Conservation (phyloP, 2,329 filamentous ascomycete genomes). For the Ilyonectria mors-panacis region DNA sequence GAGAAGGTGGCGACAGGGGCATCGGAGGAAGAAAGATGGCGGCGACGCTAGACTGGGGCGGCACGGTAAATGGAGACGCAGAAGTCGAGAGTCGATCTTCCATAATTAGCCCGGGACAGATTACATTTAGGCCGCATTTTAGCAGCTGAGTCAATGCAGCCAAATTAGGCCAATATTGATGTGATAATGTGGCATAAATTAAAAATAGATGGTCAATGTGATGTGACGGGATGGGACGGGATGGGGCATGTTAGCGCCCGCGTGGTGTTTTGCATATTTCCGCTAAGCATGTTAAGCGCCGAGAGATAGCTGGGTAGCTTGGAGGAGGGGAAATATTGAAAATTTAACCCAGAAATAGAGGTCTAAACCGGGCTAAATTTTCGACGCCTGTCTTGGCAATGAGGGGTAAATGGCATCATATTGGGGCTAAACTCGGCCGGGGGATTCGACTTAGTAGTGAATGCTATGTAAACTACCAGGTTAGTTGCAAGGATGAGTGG, state of each 20-base stretch:
- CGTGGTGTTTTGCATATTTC: constrained; percentile 36
- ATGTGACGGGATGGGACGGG: constrained; percentile 32
- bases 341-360: constrained; percentile 49
- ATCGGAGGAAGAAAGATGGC: constrained; percentile 28
- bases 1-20: constrained; percentile 33
- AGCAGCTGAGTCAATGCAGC: constrained; percentile 8
- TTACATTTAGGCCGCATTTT: constrained; percentile 32
- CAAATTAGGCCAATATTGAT: constrained; percentile 40
- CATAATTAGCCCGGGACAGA: constrained; percentile 45
- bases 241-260: constrained; percentile 46
- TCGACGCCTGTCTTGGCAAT: constrained; percentile 1
- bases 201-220: constrained; percentile 53
- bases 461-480: constrained; percentile 1
- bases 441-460: constrained; percentile 1
- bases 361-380: constrained; percentile 34
- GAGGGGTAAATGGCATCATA: constrained; percentile 22
- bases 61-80: constrained; percentile 18
- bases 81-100: constrained; percentile 30
- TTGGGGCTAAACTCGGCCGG: constrained; percentile 21
- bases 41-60: constrained; percentile 28
- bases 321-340: constrained; percentile 20
- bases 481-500: constrained; percentile 17
- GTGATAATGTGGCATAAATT: constrained; percentile 50
- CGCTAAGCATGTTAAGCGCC: constrained; percentile 46
- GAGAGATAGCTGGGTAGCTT: constrained; percentile 14